Evolutionary conservation across 805 yeast species (phyloP).

Genomic region (Priceomyces fermenticarens): DNA sequence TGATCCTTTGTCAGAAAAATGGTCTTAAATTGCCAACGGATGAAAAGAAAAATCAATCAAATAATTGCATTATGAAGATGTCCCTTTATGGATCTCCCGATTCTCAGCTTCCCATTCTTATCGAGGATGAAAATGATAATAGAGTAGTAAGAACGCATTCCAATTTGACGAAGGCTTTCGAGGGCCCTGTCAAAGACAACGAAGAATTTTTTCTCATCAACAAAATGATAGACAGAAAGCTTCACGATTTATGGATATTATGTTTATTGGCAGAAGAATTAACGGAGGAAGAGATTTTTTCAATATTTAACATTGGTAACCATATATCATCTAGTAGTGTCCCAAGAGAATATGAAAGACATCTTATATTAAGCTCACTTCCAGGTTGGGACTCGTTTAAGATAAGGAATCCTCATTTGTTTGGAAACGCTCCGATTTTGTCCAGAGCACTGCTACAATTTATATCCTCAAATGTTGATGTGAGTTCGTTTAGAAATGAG

Average conservation of each 20-base stretch:
- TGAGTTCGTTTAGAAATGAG: not conserved
- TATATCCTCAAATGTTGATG: not conserved
- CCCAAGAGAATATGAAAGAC: conserved; percentile 5
- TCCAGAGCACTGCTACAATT: not conserved
- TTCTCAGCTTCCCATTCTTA: conserved; percentile 51
- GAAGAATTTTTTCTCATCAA: conserved; percentile 26
- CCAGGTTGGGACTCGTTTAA: conserved; percentile 25
- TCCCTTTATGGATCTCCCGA: conserved; percentile 50
- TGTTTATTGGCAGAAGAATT: conserved; percentile 20
- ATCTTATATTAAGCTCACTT: conserved; percentile 18
- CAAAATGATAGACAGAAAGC: conserved; percentile 43
- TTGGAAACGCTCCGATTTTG: conserved; percentile 7
- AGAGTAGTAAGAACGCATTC: conserved; percentile 26
- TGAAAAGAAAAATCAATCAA: conserved; percentile 7
- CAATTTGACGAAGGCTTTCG: conserved; percentile 6
- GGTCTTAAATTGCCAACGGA: conserved; percentile 38
- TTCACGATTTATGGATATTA: conserved; percentile 51
- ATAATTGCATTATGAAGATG: conserved; percentile 39
- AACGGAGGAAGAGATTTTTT: conserved; percentile 4
- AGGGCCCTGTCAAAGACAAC: conserved; percentile 1
- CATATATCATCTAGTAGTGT: not conserved
- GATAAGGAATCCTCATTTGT: conserved; percentile 24
- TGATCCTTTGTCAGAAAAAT: conserved; percentile 47
- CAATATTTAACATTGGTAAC: conserved; percentile 13
- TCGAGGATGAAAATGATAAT: conserved; percentile 43